Conservation (phyloP, 2,329 filamentous ascomycete species). For the Stachybotrys chlorohalonatus region DNA sequence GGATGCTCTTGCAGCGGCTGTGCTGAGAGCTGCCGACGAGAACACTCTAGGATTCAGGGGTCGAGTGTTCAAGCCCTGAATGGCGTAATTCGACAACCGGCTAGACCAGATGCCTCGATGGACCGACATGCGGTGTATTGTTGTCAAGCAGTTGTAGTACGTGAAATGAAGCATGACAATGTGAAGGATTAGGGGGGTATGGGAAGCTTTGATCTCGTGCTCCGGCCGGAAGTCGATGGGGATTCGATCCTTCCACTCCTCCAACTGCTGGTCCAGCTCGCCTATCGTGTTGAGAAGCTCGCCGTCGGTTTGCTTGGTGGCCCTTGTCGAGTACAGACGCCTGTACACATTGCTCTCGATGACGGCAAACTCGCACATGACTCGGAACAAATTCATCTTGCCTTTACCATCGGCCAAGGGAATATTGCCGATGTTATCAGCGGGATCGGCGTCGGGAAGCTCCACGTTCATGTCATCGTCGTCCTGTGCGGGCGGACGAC, state of each 20-base stretch:
- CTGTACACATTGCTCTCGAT: conserved; percentile 96
- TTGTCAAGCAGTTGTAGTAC: conserved; percentile 96
- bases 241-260: conserved; percentile 94
- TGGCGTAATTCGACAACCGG: conserved; percentile 85
- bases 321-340: conserved; percentile 83
- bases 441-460: conserved; percentile 80
- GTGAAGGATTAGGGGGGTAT: conserved; percentile 89
- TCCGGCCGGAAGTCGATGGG: conserved; percentile 95
- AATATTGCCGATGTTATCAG: conserved; percentile 91
- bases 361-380: conserved; percentile 83
- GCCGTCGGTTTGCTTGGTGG: conserved; percentile 82
- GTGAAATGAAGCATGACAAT: conserved; percentile 91
- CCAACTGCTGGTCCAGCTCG: conserved; percentile 79
- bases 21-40: conserved; percentile 85
- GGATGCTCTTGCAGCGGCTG: conserved; percentile 83
- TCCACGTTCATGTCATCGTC: conserved; percentile 87
- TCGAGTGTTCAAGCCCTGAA: conserved; percentile 83
- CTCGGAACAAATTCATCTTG: conserved; percentile 89
- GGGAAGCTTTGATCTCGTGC: conserved; percentile 86
- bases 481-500: conserved; percentile 51
- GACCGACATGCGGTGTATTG: conserved; percentile 96
- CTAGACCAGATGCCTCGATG: conserved; percentile 99
- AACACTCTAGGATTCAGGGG: conserved; percentile 92
- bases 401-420: conserved; percentile 79
- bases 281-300: conserved; percentile 93